phyloP scores from a whole-genome alignment of 371 early-diverging fungal genomes.

The Cokeromyces recurvatus region DNA sequence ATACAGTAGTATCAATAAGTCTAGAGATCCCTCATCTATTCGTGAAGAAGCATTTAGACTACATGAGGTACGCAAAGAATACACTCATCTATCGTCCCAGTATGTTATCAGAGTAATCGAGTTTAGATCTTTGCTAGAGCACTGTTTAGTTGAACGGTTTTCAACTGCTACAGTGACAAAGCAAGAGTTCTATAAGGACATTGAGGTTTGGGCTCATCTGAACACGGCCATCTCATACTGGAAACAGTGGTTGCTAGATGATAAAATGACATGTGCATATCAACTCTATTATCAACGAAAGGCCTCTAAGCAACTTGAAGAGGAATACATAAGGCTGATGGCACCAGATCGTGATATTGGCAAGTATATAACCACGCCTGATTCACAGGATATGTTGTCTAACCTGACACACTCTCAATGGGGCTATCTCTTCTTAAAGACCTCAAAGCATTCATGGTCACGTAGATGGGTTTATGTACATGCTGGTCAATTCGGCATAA shows the following conservation, averaged over 20 bases:
- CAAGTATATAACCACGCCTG: conserved; percentile 4
- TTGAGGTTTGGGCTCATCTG: conserved; percentile 20
- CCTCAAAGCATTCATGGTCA: conserved; percentile 27
- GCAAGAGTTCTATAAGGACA: conserved; percentile 17
- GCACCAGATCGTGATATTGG: conserved; percentile 16
- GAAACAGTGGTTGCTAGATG: conserved; percentile 26
- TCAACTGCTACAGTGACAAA: conserved; percentile 19
- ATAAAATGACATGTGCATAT: conserved; percentile 19
- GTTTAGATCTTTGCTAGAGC: conserved; percentile 23
- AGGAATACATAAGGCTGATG: conserved; percentile 21
- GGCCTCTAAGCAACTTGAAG: conserved; percentile 15
- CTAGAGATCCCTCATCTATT: conserved; percentile 58
- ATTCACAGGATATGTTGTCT: background rate
- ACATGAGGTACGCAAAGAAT: conserved; percentile 56
- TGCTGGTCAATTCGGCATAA: conserved; percentile 39
- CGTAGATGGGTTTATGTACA: conserved; percentile 51
- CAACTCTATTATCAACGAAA: conserved; percentile 20
- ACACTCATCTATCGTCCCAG: conserved; percentile 43
- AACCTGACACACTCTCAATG: conserved; percentile 11
- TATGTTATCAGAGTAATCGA: conserved; percentile 19
- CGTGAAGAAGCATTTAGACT: conserved; percentile 62
- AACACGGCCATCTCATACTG: conserved; percentile 18
- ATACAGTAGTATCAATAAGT: conserved; percentile 44
- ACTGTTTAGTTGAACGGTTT: conserved; percentile 19
- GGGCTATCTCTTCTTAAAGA: conserved; percentile 20